These are phyloP conservation scores for Yamadazyma ubonensis DNA, from an alignment of 805 yeast species.

Conservation along the genomic window DNA sequence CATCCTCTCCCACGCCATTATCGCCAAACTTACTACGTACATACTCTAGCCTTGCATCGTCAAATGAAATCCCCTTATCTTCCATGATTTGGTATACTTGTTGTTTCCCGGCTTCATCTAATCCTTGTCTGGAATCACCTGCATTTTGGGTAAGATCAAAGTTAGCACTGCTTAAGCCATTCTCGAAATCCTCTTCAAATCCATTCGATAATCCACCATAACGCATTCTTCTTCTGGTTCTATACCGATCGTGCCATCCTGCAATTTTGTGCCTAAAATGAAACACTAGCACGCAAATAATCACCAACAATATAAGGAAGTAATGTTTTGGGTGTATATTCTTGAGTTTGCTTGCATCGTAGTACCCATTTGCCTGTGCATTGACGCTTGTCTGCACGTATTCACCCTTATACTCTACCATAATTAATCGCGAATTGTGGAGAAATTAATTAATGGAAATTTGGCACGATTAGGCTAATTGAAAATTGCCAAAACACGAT, in stretches of 20 bases:
- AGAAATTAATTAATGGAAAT: neutral
- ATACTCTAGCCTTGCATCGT: constrained; percentile 63
- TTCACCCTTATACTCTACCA: constrained; percentile 7
- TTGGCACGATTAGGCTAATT: too few species aligned
- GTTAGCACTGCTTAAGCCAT: constrained; percentile 57
- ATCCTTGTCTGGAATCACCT: constrained; percentile 62
- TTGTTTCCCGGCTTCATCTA: constrained; percentile 53
- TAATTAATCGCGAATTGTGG: constrained; percentile 4
- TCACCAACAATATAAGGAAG: constrained; percentile 16
- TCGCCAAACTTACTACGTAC: constrained; percentile 44
- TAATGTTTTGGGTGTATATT: constrained; percentile 16
- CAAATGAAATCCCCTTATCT: constrained; percentile 51
- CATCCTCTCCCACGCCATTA: constrained; percentile 61
- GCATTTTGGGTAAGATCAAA: constrained; percentile 52
- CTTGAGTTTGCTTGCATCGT: constrained; percentile 4
- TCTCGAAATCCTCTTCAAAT: constrained; percentile 26
- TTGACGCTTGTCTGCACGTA: constrained; percentile 3
- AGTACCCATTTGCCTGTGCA: neutral
- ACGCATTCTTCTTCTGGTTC: constrained; percentile 24
- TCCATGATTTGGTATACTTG: constrained; percentile 57
- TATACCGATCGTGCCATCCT: constrained; percentile 26
- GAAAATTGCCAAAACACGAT: too few species aligned
- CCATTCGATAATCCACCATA: constrained; percentile 14
- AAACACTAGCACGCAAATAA: constrained; percentile 23
- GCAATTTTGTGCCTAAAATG: constrained; percentile 33